Percentiles rank a stretch among this genome's conserved stretches.
Conservation (phyloP, 106 monocot species). For the Platanthera guangdongensis region DNA sequence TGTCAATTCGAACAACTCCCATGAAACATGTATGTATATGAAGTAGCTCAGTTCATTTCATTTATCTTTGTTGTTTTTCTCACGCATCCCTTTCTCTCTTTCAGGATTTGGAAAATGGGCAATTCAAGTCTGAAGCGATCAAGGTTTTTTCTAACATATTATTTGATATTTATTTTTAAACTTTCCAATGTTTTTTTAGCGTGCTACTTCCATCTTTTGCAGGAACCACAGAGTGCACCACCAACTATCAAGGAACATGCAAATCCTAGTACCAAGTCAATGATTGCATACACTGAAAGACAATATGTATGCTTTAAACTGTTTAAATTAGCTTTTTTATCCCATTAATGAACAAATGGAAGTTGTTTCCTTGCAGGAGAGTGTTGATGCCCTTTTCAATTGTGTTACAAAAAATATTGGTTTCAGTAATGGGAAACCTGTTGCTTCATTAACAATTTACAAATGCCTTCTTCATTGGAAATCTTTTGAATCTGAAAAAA, state of each 20-base stretch:
- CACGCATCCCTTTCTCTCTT: conserved; percentile 7
- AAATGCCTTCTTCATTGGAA: conserved; percentile 97
- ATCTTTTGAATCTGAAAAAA: conserved; percentile 90
- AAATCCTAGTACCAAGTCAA: conserved; percentile 45
- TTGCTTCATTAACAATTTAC: conserved; percentile 87
- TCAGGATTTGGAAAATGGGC: conserved; percentile 54
- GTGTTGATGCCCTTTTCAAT: conserved; percentile 58
- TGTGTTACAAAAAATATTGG: conserved; percentile 77
- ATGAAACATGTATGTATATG: conserved; percentile 36
- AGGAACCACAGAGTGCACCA: conserved; percentile 68
- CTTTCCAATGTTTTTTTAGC: neutral
- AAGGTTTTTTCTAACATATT: conserved; percentile 26
- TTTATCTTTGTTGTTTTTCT: conserved; percentile 6
- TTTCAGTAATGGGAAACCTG: conserved; percentile 70
- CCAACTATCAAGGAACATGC: conserved; percentile 41
- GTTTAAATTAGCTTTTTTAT: neutral
- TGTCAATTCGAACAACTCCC: conserved; percentile 34
- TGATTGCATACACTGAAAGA: conserved; percentile 58
- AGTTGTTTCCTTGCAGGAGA: conserved; percentile 56
- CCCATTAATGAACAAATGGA: neutral
- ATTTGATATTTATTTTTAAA: neutral
- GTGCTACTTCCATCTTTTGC: conserved; percentile 8
- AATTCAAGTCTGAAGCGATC: conserved; percentile 24
- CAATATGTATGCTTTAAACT: conserved; percentile 49
- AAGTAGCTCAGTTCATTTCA: conserved; percentile 1